Evolutionary conservation across 1,139 yeast genomes (phyloP), one percentile per base, ranked within the genome.

Genomic region (Pneumocystis oryctolagi): DNA sequence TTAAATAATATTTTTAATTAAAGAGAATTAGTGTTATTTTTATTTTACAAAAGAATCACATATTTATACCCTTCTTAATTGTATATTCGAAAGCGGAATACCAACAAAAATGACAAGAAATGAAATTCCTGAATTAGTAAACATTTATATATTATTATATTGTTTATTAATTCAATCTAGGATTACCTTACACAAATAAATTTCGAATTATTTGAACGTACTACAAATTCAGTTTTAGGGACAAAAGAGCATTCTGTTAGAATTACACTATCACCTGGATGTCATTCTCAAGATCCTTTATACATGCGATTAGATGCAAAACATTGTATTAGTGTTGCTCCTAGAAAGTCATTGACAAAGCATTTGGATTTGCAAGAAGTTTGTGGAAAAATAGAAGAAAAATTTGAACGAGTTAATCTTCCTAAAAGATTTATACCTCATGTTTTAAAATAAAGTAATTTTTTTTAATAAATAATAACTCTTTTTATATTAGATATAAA

Each of bases 251-350:
- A 89, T 72, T 84, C 96, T 1, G 85, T 94, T 62, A 81, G 97
- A 70, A 79, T 94, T 66, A 85, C 95, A 20, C 79, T 94, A 68
- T 87, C 97, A 1, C 97, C 98, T 0, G 99, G 99, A 40, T 94
- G 98, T 74, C 97, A 94, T 74, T 89, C 97, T 0, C 96, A 89
- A 71, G 96, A 92, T 74, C 98, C 98, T 20, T 79, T 94, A 67
- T 98, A 94, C 75, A 96, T 94, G 59, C 96, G 92, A 74, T 79
- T 94, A 60, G 98, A 94, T 74, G 94, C 89, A 62, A 92, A 89
- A 73, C 99, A 94, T 74, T 92, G 94, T 75, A 92, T 94, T 68
- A 92, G 96, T 20, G 92, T 97, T 71, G 94, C 92, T 69, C 96
- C 97, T 55, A 82, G 92, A 70, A 82, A 89, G 64, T 85, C 89